Conservation (phyloP, 371 early-diverging fungal species). For the Zopfochytrium polystomum region DNA sequence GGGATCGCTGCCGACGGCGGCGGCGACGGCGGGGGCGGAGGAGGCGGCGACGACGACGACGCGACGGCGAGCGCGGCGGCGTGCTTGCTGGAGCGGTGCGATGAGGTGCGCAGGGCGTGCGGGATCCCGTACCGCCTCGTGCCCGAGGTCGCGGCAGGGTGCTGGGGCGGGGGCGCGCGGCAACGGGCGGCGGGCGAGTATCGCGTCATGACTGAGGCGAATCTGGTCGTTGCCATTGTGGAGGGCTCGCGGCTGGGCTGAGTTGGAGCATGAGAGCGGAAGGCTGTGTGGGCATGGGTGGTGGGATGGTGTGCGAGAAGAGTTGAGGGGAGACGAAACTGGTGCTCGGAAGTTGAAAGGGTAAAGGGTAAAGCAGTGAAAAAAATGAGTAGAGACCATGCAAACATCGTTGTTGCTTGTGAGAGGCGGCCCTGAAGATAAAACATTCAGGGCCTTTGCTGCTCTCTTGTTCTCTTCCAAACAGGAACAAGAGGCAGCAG, state of each 20-base stretch:
- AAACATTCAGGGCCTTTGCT: too few species aligned
- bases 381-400: too few species aligned
- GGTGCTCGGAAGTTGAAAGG: too few species aligned
- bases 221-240: not conserved
- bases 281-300: too few species aligned
- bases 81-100: conserved; percentile 2
- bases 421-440: too few species aligned
- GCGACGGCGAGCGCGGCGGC: not conserved
- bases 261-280: too few species aligned
- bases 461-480: too few species aligned
- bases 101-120: conserved; percentile 9
- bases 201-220: not conserved
- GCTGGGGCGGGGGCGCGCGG: not conserved
- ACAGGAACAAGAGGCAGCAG: too few species aligned
- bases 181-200: not conserved
- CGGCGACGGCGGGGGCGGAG: not conserved
- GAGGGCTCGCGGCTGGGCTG: not conserved
- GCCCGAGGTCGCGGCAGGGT: not conserved
- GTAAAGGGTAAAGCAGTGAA: too few species aligned
- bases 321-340: too few species aligned
- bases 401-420: too few species aligned
- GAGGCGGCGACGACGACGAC: not conserved
- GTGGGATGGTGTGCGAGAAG: too few species aligned
- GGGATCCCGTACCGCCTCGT: conserved; percentile 1
- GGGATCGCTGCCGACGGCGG: not conserved